These are phyloP conservation scores for Tuber borchii DNA, from an alignment of 495 filamentous ascomycete genomes.

Conservation along the genomic window DNA sequence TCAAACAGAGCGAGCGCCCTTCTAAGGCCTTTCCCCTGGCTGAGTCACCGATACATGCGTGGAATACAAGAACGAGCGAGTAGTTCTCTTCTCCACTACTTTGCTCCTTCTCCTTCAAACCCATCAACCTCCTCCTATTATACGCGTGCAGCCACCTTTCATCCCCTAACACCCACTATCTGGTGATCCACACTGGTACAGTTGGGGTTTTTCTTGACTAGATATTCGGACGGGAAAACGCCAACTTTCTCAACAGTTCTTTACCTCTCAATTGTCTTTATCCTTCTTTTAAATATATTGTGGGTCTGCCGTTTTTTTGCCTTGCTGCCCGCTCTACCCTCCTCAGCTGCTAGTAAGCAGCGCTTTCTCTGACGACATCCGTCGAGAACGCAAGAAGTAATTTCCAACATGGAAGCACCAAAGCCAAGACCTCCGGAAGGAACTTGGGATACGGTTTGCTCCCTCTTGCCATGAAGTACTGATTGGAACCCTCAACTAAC, in stretches of 20 bases:
- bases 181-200: neutral
- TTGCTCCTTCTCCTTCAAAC: neutral
- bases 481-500: neutral
- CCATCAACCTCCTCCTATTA: neutral
- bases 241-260: neutral
- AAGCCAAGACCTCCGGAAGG: neutral
- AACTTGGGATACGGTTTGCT: constrained; percentile 1
- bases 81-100: neutral
- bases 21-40: neutral
- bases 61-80: neutral
- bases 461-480: neutral
- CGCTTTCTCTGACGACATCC: neutral
- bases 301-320: neutral
- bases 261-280: neutral
- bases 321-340: neutral
- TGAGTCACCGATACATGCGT: neutral
- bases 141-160: neutral
- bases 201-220: neutral
- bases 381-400: neutral
- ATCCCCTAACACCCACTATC: neutral
- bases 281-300: neutral
- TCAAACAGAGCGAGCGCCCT: neutral
- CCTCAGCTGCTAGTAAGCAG: neutral
- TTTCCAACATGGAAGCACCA: neutral
- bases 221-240: neutral